A percentile compares a stretch with the other conserved stretches of the same genome.
These are phyloP conservation scores for Calonectria ilicicola DNA, from an alignment of 2,329 filamentous ascomycete genomes.

Conservation along the genomic window DNA sequence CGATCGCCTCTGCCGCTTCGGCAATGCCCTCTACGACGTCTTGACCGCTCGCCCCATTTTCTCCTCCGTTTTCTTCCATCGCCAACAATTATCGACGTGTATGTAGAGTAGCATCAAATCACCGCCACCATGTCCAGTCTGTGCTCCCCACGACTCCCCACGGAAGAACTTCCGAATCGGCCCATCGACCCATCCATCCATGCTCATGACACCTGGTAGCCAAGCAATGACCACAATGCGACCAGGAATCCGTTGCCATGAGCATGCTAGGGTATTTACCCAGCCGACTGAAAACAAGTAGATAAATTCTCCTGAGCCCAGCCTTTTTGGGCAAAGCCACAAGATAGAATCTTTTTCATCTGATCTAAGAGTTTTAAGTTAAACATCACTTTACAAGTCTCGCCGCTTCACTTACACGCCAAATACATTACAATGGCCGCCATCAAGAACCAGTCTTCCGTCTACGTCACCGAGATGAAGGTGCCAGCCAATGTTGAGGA, in stretches of 20 bases:
- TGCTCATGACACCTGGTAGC: slow-evolving; percentile 36
- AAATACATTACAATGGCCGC: slow-evolving; percentile 30
- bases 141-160: slow-evolving; percentile 41
- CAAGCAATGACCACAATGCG: slow-evolving; percentile 43
- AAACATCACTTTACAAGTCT: not conserved
- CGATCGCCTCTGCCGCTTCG: slow-evolving; percentile 8
- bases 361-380: slow-evolving; percentile 1
- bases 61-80: slow-evolving; percentile 25
- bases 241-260: slow-evolving; percentile 40
- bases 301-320: slow-evolving; percentile 33
- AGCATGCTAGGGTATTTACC: slow-evolving; percentile 35
- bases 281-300: slow-evolving; percentile 22
- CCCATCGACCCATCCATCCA: slow-evolving; percentile 45
- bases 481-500: slow-evolving; percentile 23
- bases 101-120: slow-evolving; percentile 21
- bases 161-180: slow-evolving; percentile 30
- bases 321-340: slow-evolving; percentile 8
- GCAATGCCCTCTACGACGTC: not conserved
- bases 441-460: slow-evolving; percentile 36
- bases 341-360: not conserved
- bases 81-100: slow-evolving; percentile 24
- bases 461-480: slow-evolving; percentile 34
- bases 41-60: slow-evolving; percentile 15
- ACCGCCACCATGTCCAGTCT: slow-evolving; percentile 40
- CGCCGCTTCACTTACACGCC: slow-evolving; percentile 19